These are phyloP conservation scores for Penicillium fuscoglaucum DNA, from an alignment of 2,329 filamentous ascomycete species.

Conservation along the genomic window DNA sequence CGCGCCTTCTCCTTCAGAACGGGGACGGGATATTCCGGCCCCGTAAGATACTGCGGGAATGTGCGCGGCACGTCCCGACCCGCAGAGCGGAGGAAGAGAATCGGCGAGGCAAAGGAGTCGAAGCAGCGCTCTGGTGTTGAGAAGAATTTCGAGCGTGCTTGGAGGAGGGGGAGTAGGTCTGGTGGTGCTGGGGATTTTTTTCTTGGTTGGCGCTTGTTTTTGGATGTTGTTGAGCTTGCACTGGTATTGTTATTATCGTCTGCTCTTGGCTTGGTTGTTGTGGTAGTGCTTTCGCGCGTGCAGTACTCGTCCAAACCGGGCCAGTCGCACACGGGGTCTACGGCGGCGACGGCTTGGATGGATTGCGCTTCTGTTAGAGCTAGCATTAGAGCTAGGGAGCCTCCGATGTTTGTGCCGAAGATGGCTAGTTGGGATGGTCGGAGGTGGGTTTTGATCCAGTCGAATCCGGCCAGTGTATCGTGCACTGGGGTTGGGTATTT, in stretches of 20 bases:
- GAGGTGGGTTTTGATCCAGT: conserved; percentile 40
- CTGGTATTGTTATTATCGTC: too few relatives aligned
- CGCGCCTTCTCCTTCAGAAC: conserved; percentile 23
- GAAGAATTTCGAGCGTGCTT: conserved; percentile 41
- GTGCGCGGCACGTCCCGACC: conserved; percentile 40
- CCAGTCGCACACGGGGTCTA: conserved; percentile 44
- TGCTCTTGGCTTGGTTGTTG: not conserved
- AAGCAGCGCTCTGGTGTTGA: conserved; percentile 42
- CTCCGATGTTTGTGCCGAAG: conserved; percentile 41
- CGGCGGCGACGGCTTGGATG: conserved; percentile 35
- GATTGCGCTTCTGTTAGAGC: conserved; percentile 42
- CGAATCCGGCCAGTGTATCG: conserved; percentile 41
- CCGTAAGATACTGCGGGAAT: conserved; percentile 38
- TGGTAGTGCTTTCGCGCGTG: conserved; percentile 1
- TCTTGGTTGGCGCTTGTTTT: conserved; percentile 7
- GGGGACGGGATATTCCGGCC: conserved; percentile 37
- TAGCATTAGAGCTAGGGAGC: conserved; percentile 46
- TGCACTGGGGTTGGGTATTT: conserved; percentile 42
- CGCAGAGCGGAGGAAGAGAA: conserved; percentile 44
- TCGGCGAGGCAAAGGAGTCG: conserved; percentile 46
- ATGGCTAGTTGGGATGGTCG: conserved; percentile 32
- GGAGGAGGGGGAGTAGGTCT: conserved; percentile 39
- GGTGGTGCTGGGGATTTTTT: conserved; percentile 21
- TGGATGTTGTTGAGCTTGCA: not conserved
- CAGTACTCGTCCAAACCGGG: conserved; percentile 45